phyloP scores from a whole-genome alignment of 768 basidiomycete genomes.

The Amanita fuliginea region DNA sequence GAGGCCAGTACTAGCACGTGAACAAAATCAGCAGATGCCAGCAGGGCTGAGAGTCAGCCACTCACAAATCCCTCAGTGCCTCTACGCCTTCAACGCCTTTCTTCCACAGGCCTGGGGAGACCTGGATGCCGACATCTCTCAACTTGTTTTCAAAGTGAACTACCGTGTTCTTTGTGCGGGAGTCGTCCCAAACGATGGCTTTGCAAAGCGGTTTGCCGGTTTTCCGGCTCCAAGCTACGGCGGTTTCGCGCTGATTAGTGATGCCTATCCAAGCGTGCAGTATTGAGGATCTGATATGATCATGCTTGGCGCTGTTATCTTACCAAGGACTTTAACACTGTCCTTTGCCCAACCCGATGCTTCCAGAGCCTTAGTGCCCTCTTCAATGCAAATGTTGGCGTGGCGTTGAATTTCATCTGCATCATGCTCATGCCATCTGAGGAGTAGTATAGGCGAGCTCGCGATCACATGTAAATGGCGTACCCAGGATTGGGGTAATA shows the following conservation, averaged over 20 bases:
- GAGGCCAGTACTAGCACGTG: slow-evolving; percentile 70
- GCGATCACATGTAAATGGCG: slow-evolving; percentile 11
- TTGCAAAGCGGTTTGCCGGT: slow-evolving; percentile 84
- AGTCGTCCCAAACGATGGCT: slow-evolving; percentile 95
- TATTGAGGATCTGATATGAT: slow-evolving; percentile 10
- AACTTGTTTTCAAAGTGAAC: slow-evolving; percentile 71
- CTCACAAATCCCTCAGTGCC: slow-evolving; percentile 58
- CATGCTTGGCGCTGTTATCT: slow-evolving; percentile 16
- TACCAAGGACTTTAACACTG: slow-evolving; percentile 89
- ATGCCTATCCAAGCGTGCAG: slow-evolving; percentile 54
- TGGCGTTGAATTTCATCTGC: slow-evolving; percentile 69
- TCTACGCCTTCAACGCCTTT: slow-evolving; percentile 62
- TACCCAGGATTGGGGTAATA: slow-evolving; percentile 85
- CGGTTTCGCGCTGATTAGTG: slow-evolving; percentile 96
- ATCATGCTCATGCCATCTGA: slow-evolving; percentile 94
- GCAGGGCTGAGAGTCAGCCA: slow-evolving; percentile 13
- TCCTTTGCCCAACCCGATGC: slow-evolving; percentile 64
- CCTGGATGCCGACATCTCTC: slow-evolving; percentile 62
- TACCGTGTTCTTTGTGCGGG: slow-evolving; percentile 80
- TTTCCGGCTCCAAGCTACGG: slow-evolving; percentile 83
- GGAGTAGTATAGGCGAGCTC: neutral
- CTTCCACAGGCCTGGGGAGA: slow-evolving; percentile 50
- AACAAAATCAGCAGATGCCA: slow-evolving; percentile 9
- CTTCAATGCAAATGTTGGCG: slow-evolving; percentile 65
- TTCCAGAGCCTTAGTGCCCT: slow-evolving; percentile 62